A percentile compares a stretch with the other conserved stretches of the same genome.
phyloP scores from a whole-genome alignment of 106 monocot species.

The Amphibolis antarctica region DNA sequence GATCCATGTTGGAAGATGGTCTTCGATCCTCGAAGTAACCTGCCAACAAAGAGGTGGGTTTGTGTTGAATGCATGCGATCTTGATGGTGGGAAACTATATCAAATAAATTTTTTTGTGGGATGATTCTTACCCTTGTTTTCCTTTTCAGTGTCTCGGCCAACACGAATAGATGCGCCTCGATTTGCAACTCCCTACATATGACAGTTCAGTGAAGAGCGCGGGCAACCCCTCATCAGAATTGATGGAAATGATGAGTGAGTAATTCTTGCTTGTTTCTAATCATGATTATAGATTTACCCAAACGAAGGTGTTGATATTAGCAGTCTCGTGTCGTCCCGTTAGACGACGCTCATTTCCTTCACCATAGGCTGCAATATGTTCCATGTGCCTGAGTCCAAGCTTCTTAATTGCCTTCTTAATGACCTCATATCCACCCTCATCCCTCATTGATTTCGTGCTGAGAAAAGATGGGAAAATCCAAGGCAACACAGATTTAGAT shows the following conservation, averaged over 20 bases:
- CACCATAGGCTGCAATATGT: too few relatives aligned
- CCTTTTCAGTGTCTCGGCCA: too few relatives aligned
- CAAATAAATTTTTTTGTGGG: not conserved
- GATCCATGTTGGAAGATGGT: too few relatives aligned
- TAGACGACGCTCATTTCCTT: too few relatives aligned
- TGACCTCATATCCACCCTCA: slow-evolving; percentile 48
- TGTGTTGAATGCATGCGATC: not conserved
- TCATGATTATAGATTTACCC: slow-evolving; percentile 24
- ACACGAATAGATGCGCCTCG: too few relatives aligned
- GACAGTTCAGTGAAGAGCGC: not conserved
- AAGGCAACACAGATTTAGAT: not conserved
- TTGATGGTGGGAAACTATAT: not conserved
- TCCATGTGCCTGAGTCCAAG: too few relatives aligned
- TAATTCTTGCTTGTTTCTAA: not conserved
- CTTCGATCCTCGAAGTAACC: slow-evolving; percentile 52
- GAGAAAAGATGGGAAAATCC: not conserved
- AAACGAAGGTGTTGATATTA: slow-evolving; percentile 58
- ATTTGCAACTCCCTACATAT: slow-evolving; percentile 42
- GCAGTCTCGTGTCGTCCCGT: too few relatives aligned
- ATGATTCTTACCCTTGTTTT: too few relatives aligned
- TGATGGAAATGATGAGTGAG: too few relatives aligned
- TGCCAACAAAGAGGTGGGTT: slow-evolving; percentile 7
- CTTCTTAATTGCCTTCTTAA: too few relatives aligned
- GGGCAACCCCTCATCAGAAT: not conserved
- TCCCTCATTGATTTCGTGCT: slow-evolving; percentile 64